Conservation (phyloP, 257 asterid species). For the Plectranthus barbatus region DNA sequence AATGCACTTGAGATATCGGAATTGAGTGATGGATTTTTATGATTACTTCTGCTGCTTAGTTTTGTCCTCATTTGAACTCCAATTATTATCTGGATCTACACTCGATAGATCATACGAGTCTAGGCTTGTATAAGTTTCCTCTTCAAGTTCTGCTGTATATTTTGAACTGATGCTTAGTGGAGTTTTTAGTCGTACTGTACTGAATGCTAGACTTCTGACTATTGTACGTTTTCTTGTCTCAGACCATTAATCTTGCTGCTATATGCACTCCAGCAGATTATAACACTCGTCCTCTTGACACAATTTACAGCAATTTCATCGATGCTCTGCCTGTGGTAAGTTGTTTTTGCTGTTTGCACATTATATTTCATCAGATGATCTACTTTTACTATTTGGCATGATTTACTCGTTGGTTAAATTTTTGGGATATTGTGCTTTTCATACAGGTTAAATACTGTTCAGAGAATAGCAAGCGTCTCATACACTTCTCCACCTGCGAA, state of each 20-base stretch:
- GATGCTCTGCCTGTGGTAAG: conserved; percentile 98
- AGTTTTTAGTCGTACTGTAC: not conserved
- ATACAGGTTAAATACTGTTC: conserved; percentile 92
- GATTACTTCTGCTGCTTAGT: not conserved
- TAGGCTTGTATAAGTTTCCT: not conserved
- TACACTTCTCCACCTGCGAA: conserved; percentile 96
- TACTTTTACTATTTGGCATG: not conserved
- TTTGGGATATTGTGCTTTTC: conserved; percentile 12
- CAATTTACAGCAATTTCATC: conserved; percentile 93
- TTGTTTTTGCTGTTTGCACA: not conserved
- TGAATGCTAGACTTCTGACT: not conserved
- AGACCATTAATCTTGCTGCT: conserved; percentile 96
- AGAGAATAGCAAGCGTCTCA: conserved; percentile 80
- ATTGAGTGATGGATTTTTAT: not conserved
- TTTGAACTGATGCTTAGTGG: not conserved
- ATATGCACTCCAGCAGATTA: conserved; percentile 98
- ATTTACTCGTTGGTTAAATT: not conserved
- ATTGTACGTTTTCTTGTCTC: conserved; percentile 23
- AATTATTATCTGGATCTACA: conserved; percentile 15
- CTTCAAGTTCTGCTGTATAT: not conserved
- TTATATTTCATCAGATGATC: not conserved
- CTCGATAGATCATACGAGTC: not conserved
- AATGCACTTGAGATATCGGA: not conserved
- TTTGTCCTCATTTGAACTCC: conserved; percentile 3
- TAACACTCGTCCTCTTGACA: conserved; percentile 93